These are phyloP conservation scores for Saccharomycopsis javanensis DNA, from an alignment of 805 yeast genomes.

Conservation along the genomic window DNA sequence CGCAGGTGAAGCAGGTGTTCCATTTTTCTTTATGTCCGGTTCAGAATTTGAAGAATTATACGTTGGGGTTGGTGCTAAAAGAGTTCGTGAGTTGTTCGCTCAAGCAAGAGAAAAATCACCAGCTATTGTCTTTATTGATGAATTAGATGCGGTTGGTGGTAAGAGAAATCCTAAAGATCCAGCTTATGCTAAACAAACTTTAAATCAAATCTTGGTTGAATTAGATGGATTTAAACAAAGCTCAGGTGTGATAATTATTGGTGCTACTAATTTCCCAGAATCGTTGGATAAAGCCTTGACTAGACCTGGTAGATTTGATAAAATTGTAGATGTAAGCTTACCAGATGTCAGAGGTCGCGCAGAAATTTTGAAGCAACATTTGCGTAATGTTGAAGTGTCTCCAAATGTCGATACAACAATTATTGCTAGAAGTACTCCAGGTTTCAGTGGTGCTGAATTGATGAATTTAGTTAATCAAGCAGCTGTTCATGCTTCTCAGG, in stretches of 20 bases:
- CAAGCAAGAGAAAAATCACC: constrained; percentile 96
- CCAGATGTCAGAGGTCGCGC: constrained; percentile 98
- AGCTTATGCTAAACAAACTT: constrained; percentile 95
- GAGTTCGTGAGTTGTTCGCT: constrained; percentile 86
- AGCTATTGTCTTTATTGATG: constrained; percentile 94
- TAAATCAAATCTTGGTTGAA: constrained; percentile 91
- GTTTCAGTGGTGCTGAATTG: constrained; percentile 95
- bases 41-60: constrained; percentile 96
- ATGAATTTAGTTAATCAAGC: constrained; percentile 97
- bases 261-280: constrained; percentile 98
- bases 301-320: constrained; percentile 97
- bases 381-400: constrained; percentile 81
- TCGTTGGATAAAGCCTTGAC: constrained; percentile 93
- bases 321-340: constrained; percentile 85
- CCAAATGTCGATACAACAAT: constrained; percentile 79
- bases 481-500: constrained; percentile 92
- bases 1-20: constrained; percentile 99
- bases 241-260: constrained; percentile 88
- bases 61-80: constrained; percentile 98
- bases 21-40: constrained; percentile 97
- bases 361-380: constrained; percentile 83
- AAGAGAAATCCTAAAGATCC: constrained; percentile 96
- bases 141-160: constrained; percentile 97
- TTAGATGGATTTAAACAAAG: constrained; percentile 92
- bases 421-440: constrained; percentile 96